Conservation (phyloP, 345 rosid species). For the Carallia pectinifolia region DNA sequence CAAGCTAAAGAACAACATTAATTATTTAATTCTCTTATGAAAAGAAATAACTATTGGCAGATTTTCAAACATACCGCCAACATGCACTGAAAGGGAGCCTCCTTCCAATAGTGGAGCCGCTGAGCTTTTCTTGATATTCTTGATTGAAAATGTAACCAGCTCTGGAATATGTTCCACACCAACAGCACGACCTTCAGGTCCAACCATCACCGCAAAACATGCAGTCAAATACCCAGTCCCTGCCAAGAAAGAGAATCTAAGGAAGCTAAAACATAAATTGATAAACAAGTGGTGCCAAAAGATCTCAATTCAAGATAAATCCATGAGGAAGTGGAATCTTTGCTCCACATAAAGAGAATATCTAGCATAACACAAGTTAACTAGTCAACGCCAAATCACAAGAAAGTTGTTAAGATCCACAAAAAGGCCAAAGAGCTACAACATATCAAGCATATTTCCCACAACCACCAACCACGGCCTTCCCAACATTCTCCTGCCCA, state of each 20-base stretch:
- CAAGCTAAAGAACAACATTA: not conserved
- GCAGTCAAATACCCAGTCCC: conserved; percentile 95
- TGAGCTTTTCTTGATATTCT: conserved; percentile 65
- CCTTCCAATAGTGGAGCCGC: conserved; percentile 68
- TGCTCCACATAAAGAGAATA: not conserved
- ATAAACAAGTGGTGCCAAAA: too few relatives aligned
- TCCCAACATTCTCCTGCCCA: too few relatives aligned
- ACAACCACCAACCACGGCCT: too few relatives aligned
- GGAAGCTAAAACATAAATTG: not conserved
- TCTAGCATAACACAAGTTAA: not conserved
- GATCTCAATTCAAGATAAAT: too few relatives aligned
- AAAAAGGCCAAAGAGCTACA: not conserved
- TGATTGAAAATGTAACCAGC: conserved; percentile 59
- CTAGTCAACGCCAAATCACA: not conserved
- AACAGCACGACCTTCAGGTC: conserved; percentile 72
- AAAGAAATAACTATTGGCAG: not conserved
- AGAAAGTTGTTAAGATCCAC: not conserved
- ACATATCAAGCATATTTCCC: too few relatives aligned
- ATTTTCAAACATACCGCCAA: conserved; percentile 60
- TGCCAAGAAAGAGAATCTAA: conserved; percentile 20
- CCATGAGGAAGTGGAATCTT: not conserved
- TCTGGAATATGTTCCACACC: conserved; percentile 95
- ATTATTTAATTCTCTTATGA: not conserved
- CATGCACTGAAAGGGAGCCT: conserved; percentile 75
- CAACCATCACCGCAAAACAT: conserved; percentile 94